A percentile compares a stretch with the other conserved stretches of the same genome.
Conservation (phyloP, 2,329 filamentous ascomycete species). For the Geosmithia morbida region DNA sequence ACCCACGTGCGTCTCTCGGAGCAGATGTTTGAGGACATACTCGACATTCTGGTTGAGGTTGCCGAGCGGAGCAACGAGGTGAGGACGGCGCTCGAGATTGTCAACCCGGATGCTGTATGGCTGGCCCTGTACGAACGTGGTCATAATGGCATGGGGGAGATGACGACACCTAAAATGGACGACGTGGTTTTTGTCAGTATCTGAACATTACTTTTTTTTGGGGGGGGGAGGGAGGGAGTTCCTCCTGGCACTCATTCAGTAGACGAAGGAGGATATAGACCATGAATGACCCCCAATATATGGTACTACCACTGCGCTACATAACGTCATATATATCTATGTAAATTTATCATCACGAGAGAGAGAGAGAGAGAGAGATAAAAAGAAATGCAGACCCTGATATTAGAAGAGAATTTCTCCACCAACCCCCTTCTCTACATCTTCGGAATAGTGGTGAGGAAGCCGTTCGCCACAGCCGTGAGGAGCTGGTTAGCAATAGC, state of each 20-base stretch:
- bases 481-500: slow-evolving; percentile 91
- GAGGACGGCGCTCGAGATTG: slow-evolving; percentile 40
- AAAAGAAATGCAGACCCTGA: too few relatives aligned
- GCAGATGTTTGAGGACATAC: slow-evolving; percentile 55
- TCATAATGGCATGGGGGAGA: slow-evolving; percentile 16
- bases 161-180: slow-evolving; percentile 24
- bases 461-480: slow-evolving; percentile 63
- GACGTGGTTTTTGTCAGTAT: slow-evolving; percentile 20
- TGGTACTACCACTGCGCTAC: neutral
- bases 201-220: neutral
- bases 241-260: neutral
- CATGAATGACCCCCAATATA: neutral
- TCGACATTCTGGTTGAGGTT: slow-evolving; percentile 43
- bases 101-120: slow-evolving; percentile 71
- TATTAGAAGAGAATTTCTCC: too few relatives aligned
- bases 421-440: slow-evolving; percentile 21
- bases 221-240: too few relatives aligned
- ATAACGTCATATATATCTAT: neutral
- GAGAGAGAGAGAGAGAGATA: too few relatives aligned
- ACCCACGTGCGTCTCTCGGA: slow-evolving; percentile 50
- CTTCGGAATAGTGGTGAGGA: slow-evolving; percentile 41
- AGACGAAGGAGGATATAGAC: too few relatives aligned
- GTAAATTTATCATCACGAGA: too few relatives aligned
- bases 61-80: slow-evolving; percentile 31
- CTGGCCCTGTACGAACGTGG: slow-evolving; percentile 39